Base-by-base conservation (phyloP, 192 early-diverging fungal species). In the Coemansia furcata region DNA sequence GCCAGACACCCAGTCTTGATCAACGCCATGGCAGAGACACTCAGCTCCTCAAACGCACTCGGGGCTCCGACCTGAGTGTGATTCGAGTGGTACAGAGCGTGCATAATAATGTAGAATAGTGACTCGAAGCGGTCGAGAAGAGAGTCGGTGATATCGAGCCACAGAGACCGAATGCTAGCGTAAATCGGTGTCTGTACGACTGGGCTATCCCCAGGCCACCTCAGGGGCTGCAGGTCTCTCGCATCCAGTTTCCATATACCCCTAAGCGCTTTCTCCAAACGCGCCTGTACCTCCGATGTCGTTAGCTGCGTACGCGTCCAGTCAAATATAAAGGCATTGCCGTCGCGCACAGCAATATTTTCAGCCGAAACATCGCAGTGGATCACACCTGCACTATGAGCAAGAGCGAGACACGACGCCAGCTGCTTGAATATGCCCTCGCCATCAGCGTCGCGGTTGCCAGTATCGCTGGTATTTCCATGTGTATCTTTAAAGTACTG, bases 321-420 rank as follows among this genome's bases (percentile, higher is more conserved):
- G 42, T 71, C 74, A 35, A 71, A 63, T 0, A 66, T 29, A 3
- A 33, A 19, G 0, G 36, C 50, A 10, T 43, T 19, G 5, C 59
- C 63, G 7, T 12, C 29, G n/a, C 39, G 37, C 10, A 76, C 55
- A 0, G 63, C 33, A 37, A 76, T 67, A 39, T 67, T 67, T 6
- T 65, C 74, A 2, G 65, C 43, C 14, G 68, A 76, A 10, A 76
- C 43, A 37, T 71, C 74, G 17, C 68, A 61, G 30, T 76, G 74
- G 3, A 67, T 19, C 5, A 67, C 61, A 4, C 61, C 60, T 3
- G 57, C 2, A 65, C 74, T 58, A n/a, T 36, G 7, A 33, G 35
- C 55, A 58, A 58, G 4, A 9, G 30, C 55, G 6, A 58, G 50
- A 15, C 50, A 29, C 21, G 50, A 54, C 26, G 50, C 50, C 11